phyloP scores from a whole-genome alignment of 2,329 filamentous ascomycete genomes.

The Hirsutella minnesotensis region DNA sequence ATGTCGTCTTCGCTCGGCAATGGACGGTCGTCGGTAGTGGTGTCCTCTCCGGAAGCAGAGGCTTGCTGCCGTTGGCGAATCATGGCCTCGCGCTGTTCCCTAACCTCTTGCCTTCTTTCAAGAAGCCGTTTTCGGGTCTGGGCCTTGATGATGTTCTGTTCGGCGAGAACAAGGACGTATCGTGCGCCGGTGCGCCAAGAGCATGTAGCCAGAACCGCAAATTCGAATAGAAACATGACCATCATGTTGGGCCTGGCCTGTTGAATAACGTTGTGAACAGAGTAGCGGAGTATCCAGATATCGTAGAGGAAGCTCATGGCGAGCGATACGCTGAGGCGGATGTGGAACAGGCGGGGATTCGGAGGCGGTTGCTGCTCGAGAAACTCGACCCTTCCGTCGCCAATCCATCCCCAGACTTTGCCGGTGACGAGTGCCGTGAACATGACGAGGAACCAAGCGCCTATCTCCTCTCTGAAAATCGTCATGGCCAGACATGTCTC shows the following conservation, averaged over 20 bases:
- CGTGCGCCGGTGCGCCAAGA: conserved; percentile 69
- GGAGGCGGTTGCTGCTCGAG: conserved; percentile 89
- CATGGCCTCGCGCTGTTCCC: conserved; percentile 43
- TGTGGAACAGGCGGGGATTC: conserved; percentile 81
- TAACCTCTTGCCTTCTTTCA: conserved; percentile 56
- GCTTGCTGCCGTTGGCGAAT: conserved; percentile 35
- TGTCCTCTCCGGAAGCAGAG: conserved; percentile 45
- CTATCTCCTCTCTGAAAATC: conserved; percentile 90
- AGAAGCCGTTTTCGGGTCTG: conserved; percentile 62
- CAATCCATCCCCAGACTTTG: conserved; percentile 98
- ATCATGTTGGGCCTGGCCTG: conserved; percentile 95
- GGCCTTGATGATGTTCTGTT: conserved; percentile 60
- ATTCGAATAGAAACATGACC: conserved; percentile 99
- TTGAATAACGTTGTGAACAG: conserved; percentile 69
- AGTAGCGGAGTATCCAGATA: conserved; percentile 67
- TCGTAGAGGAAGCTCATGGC: conserved; percentile 72
- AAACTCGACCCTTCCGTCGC: conserved; percentile 84
- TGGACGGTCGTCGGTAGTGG: conserved; percentile 32
- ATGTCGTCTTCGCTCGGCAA: conserved; percentile 61
- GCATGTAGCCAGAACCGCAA: conserved; percentile 72
- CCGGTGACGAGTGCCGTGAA: conserved; percentile 85
- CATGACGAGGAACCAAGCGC: conserved; percentile 92
- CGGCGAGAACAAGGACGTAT: conserved; percentile 67
- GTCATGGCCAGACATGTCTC: conserved; percentile 98
- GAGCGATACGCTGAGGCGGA: conserved; percentile 67